Percentiles rank a stretch among this genome's conserved stretches.
phyloP scores from a whole-genome alignment of 2,329 filamentous ascomycete species.

The Helotiales sp. region DNA sequence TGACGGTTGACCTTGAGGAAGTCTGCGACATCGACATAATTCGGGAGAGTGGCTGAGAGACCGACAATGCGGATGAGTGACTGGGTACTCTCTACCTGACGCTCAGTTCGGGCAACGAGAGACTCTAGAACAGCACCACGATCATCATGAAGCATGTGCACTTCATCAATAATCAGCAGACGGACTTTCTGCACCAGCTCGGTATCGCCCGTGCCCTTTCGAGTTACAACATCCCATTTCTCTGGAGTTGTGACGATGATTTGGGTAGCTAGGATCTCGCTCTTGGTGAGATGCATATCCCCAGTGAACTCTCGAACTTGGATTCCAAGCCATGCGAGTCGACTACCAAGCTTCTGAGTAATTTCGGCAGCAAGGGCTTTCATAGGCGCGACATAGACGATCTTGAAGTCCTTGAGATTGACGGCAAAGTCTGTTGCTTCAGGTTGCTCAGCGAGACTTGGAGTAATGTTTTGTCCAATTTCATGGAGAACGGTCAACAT shows the following conservation, averaged over 20 bases:
- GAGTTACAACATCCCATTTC: constrained; percentile 98
- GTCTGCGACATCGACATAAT: constrained; percentile 95
- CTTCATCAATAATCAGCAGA: constrained; percentile 95
- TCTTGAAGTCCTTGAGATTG: constrained; percentile 90
- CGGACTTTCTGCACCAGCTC: constrained; percentile 97
- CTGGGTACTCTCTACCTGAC: constrained; percentile 97
- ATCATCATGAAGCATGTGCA: constrained; percentile 99
- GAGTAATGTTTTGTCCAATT: constrained; percentile 81
- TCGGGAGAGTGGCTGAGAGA: constrained; percentile 92
- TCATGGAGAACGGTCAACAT: constrained; percentile 95
- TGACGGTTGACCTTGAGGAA: constrained; percentile 95
- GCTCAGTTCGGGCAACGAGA: constrained; percentile 89
- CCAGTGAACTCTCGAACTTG: constrained; percentile 93
- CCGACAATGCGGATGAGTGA: constrained; percentile 96
- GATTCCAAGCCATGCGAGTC: constrained; percentile 91
- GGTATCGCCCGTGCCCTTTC: constrained; percentile 96
- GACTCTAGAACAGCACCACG: constrained; percentile 95
- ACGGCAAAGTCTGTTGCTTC: constrained; percentile 80
- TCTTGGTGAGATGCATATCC: constrained; percentile 98
- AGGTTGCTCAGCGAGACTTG: constrained; percentile 77
- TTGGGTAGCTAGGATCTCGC: constrained; percentile 93
- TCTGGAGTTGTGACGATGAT: constrained; percentile 98
- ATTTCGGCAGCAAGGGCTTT: constrained; percentile 97
- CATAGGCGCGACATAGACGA: constrained; percentile 99
- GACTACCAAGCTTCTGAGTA: constrained; percentile 89